phyloP scores from a whole-genome alignment of 2,329 filamentous ascomycete genomes.

The Madurella mycetomatis region DNA sequence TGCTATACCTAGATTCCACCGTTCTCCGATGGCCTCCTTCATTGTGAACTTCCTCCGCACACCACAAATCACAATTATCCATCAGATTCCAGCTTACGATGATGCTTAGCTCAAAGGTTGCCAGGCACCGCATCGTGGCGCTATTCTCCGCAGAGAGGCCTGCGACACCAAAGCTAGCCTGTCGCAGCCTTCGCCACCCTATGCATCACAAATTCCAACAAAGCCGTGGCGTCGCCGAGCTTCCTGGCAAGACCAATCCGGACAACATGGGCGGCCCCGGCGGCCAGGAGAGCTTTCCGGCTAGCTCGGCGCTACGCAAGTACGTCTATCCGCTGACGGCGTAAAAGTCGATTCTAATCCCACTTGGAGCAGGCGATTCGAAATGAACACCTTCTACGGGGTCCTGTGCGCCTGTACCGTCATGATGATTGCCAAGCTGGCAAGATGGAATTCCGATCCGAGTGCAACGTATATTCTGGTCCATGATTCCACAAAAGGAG shows the following conservation, averaged over 20 bases:
- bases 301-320: slow-evolving; percentile 10
- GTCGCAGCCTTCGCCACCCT: no score
- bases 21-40: no score
- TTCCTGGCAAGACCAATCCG: background rate
- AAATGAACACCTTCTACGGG: slow-evolving; percentile 14
- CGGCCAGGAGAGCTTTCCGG: slow-evolving; percentile 18
- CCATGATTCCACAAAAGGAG: slow-evolving; percentile 19
- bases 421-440: slow-evolving; percentile 12
- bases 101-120: no score
- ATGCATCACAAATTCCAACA: background rate
- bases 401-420: slow-evolving; percentile 10
- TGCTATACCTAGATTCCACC: no score
- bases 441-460: slow-evolving; percentile 1
- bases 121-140: no score
- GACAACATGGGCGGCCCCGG: slow-evolving; percentile 21
- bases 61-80: no score
- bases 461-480: slow-evolving; percentile 18
- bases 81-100: no score
- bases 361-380: slow-evolving; percentile 7
- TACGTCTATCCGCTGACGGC: background rate
- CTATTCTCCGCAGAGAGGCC: no score
- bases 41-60: no score
- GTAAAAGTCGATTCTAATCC: background rate
- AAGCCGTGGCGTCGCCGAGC: background rate
- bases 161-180: no score